Evolutionary conservation across 352 stramenopile genomes (phyloP), one percentile per base, ranked within the genome.

Genomic region (Phytopythium mirpurense): DNA sequence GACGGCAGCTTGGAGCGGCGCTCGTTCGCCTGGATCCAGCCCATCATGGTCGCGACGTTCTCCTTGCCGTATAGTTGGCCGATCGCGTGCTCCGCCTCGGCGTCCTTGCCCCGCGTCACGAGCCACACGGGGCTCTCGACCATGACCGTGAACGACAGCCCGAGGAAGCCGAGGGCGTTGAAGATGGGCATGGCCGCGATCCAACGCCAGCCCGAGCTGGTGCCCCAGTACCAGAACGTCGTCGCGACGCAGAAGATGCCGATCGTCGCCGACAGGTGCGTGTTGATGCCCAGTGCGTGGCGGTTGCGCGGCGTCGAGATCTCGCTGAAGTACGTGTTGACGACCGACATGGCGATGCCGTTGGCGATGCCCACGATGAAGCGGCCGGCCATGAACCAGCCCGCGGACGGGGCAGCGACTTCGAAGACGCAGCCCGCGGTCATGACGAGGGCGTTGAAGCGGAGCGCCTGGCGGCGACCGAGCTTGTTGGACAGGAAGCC

Each of bases 111-210:
- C 54, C 74, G 80, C 16, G 70, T 29, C 32, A 83, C 50, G 41
- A 83, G 49, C 73, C 73, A 83, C 31, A 70, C 63, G 0, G 73
- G 73, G 18, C 65, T 77, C 60, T 83, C 68, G 3, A 77, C 64
- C 70, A 83, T 78, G n/a, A 73, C 49, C 44, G 73, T 70, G 12
- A 60, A 64, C 21, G 75, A 70, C 24, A 82, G 42, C 3, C 54
- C 35, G 34, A 86, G 49, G 58, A 86, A 84, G 24, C 77, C 51
- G 0, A 47, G 55, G 0, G 62, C 78, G 6, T 86, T 56, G 11
- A 86, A 56, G 37, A 83, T 70, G 21, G 74, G 78, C 51, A 89
- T 79, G 8, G 37, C 78, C 43, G 71, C 78, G 54, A 82, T 78
- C 56, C 79, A 73, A 10, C 78, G 73, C 75, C 75, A 89, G 27